A percentile compares a stretch with the other conserved stretches of the same genome.
These are phyloP conservation scores for Tanozyma kutaoensis DNA, from an alignment of 805 yeast genomes.

Conservation along the genomic window DNA sequence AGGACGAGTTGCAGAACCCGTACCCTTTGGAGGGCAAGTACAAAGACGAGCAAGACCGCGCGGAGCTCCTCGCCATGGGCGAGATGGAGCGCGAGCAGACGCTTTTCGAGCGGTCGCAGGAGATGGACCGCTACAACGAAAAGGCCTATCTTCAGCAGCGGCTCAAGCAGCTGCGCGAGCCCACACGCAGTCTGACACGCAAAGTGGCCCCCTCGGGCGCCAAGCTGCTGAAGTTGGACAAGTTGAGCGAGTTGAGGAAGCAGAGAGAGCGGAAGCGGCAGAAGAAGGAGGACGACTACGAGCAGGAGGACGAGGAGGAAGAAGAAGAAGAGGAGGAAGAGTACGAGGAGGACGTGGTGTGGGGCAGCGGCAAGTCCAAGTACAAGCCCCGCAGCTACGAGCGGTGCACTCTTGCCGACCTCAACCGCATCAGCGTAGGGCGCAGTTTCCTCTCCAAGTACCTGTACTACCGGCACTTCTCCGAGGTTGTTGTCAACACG, in stretches of 20 bases:
- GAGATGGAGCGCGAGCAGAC: conserved; percentile 89
- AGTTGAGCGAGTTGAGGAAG: conserved; percentile 60
- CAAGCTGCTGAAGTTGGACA: conserved; percentile 31
- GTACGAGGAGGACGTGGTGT: conserved; percentile 24
- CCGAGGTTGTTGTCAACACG: conserved; percentile 54
- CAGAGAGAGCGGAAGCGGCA: conserved; percentile 52
- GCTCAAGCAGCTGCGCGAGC: conserved; percentile 59
- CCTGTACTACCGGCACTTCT: conserved; percentile 75
- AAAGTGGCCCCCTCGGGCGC: conserved; percentile 9
- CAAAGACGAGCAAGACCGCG: conserved; percentile 70
- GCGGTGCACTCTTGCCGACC: conserved; percentile 44
- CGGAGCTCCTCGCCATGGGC: conserved; percentile 53
- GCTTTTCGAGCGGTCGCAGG: conserved; percentile 85
- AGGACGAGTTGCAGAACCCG: conserved; percentile 43
- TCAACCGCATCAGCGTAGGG: conserved; percentile 66
- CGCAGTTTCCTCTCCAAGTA: conserved; percentile 62
- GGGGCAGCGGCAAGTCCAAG: conserved; percentile 17
- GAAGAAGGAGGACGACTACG: conserved; percentile 14
- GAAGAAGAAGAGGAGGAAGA: conserved; percentile 16
- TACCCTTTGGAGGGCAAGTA: conserved; percentile 91
- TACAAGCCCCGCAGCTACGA: conserved; percentile 14
- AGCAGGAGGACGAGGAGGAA: conserved; percentile 10
- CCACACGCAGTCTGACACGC: conserved; percentile 27
- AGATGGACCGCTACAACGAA: conserved; percentile 79
- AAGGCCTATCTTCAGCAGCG: conserved; percentile 74